Evolutionary conservation across 306 rosid genomes (phyloP).

Genomic region (Cicer bijugum): DNA sequence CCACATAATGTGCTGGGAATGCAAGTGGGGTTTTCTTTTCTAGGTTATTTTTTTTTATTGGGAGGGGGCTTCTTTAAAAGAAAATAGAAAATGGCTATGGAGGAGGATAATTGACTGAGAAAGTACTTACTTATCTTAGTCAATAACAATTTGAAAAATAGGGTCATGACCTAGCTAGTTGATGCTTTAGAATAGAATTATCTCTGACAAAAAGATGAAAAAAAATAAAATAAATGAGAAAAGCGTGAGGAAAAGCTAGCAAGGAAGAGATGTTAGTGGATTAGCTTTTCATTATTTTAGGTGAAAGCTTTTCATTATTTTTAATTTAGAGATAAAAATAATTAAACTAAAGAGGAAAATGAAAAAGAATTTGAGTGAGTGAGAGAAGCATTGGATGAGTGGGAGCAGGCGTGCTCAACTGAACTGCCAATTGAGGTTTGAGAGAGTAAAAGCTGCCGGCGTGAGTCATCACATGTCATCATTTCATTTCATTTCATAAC

Average conservation of each 20-base stretch:
- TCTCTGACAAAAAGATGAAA: conserved; percentile 69
- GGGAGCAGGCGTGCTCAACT: conserved; percentile 88
- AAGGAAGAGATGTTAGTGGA: conserved; percentile 64
- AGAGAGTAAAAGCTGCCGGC: conserved; percentile 86
- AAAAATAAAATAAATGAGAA: conserved; percentile 8
- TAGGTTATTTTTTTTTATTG: conserved; percentile 39
- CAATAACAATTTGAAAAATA: conserved; percentile 38
- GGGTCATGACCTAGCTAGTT: conserved; percentile 48
- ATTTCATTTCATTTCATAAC: conserved; percentile 41
- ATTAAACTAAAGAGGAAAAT: conserved; percentile 27
- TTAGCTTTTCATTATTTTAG: conserved; percentile 61
- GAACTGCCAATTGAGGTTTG: conserved; percentile 68
- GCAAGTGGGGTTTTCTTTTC: conserved; percentile 51
- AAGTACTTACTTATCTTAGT: conserved; percentile 2
- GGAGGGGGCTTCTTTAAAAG: conserved; percentile 1
- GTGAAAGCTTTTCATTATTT: conserved; percentile 62
- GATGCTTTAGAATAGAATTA: conserved; percentile 58
- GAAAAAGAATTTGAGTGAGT: conserved; percentile 28
- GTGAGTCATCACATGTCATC: conserved; percentile 75
- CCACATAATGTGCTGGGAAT: conserved; percentile 52
- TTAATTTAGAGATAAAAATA: conserved; percentile 11
- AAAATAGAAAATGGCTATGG: not conserved
- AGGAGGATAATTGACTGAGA: conserved; percentile 38
- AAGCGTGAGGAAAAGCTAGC: conserved; percentile 52
- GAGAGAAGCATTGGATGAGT: conserved; percentile 49